These are phyloP conservation scores for Hemisphaericaspora xylofermentans DNA, from an alignment of 1,139 yeast genomes.

Conservation along the genomic window DNA sequence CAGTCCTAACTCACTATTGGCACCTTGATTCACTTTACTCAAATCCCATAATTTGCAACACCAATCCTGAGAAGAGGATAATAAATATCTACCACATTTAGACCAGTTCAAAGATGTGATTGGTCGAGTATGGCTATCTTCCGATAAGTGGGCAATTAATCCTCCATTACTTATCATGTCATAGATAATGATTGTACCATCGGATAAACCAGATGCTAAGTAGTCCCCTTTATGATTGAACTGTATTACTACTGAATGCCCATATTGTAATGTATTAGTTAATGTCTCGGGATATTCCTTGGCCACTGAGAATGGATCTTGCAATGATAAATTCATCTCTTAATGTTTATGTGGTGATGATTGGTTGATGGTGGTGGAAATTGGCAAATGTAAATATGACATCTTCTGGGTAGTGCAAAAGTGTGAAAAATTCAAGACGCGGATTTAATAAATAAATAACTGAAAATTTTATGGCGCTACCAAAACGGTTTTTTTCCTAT, in stretches of 20 bases:
- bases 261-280: constrained; percentile 60
- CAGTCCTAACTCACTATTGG: background rate
- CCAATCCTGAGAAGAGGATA: constrained; percentile 87
- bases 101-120: constrained; percentile 84
- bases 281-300: constrained; percentile 90
- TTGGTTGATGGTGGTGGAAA: background rate
- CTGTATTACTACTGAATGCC: constrained; percentile 73
- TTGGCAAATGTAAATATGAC: background rate
- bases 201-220: constrained; percentile 79
- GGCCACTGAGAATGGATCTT: constrained; percentile 90
- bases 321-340: constrained; percentile 74
- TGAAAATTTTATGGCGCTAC: too few relatives aligned
- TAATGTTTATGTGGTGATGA: background rate
- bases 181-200: constrained; percentile 76
- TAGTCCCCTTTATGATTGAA: constrained; percentile 83
- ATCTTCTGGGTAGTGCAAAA: too few relatives aligned
- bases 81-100: constrained; percentile 62
- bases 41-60: constrained; percentile 81
- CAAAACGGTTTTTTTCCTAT: too few relatives aligned
- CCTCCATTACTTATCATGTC: constrained; percentile 63
- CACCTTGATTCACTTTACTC: constrained; percentile 25
- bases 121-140: constrained; percentile 67
- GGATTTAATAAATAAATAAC: too few relatives aligned
- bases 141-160: constrained; percentile 51
- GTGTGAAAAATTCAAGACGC: too few relatives aligned